Evolutionary conservation across 176 grass and related monocot species (phyloP), one percentile per base, ranked within the genome.

Genomic region (Metroxylon sagu): DNA sequence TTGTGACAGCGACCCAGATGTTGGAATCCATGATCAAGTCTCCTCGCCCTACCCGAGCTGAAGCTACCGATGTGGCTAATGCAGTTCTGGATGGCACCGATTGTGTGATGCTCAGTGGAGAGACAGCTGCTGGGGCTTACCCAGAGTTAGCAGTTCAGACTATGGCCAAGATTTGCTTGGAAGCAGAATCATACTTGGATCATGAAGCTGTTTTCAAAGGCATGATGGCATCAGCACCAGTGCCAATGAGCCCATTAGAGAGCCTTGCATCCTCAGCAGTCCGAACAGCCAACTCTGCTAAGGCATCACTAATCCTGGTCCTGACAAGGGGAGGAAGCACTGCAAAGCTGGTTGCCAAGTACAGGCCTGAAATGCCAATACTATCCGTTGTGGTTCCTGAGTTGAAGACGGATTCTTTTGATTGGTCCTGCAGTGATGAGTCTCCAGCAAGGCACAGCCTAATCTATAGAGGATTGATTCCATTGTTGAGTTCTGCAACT

Each of bases 1-100:
- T 89, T 48, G 86, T 95, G 57, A 89, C 90, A 27, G 90, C 90
- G 52, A 89, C 90, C 10, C 90, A 89, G 68, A 95, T 95, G 85
- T 71, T 95, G 6, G 90, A 89, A 64, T 89, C 90, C 1, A 89
- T 95, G 90, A 95, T 95, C 48, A 95, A 95, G 55, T 95, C 86
- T 66, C 90, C 83, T 29, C 74, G 82, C 4, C 90, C 90, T 19
- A 95, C 86, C 71, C 72, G 83, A 17, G 91, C 83, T 15, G 83
- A 90, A 67, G 91, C 91, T 14, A 95, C 91, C 5, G 91, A 90
- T 65, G 83, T 90, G 0, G 91, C 80, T 26, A 95, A 95, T 77
- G 91, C 86, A 54, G 86, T 90, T 52, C 80, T 90, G 5, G 86
- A 95, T 53, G 86, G 90, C 62, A 82, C 86, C 23, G 86, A 90